phyloP scores from a whole-genome alignment of 2,329 filamentous ascomycete species.

The Colletotrichum tropicicola region DNA sequence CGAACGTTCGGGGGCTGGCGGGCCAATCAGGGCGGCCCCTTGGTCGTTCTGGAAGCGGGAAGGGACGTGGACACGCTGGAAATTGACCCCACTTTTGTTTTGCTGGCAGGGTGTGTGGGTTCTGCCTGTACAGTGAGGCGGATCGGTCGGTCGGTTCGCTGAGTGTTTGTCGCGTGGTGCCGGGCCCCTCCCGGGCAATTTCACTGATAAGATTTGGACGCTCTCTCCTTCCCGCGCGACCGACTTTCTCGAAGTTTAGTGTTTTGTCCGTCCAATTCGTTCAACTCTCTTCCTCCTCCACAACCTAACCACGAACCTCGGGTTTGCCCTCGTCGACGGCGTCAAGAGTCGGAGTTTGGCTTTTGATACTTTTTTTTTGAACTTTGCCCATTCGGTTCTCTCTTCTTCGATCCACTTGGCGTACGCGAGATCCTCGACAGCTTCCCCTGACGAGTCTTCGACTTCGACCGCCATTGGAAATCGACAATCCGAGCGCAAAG shows the following conservation, averaged over 20 bases:
- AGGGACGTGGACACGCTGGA: background rate
- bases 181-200: background rate
- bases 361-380: too few relatives aligned
- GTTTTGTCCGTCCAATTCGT: too few relatives aligned
- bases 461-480: background rate
- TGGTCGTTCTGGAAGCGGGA: background rate
- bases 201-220: conserved; percentile 28
- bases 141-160: conserved; percentile 20
- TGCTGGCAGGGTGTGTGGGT: conserved; percentile 19
- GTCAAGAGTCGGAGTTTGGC: background rate
- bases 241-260: background rate
- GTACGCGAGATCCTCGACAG: too few relatives aligned
- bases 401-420: too few relatives aligned
- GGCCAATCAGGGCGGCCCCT: background rate
- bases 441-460: background rate
- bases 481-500: background rate
- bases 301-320: too few relatives aligned
- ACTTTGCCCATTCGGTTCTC: too few relatives aligned
- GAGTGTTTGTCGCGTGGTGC: conserved; percentile 4
- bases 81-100: conserved; percentile 9
- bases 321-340: conserved; percentile 8
- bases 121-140: conserved; percentile 6
- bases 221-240: background rate
- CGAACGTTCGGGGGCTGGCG: background rate
- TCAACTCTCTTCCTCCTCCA: too few relatives aligned